Conservation (phyloP, 257 asterid species). For the Plectranthus barbatus region DNA sequence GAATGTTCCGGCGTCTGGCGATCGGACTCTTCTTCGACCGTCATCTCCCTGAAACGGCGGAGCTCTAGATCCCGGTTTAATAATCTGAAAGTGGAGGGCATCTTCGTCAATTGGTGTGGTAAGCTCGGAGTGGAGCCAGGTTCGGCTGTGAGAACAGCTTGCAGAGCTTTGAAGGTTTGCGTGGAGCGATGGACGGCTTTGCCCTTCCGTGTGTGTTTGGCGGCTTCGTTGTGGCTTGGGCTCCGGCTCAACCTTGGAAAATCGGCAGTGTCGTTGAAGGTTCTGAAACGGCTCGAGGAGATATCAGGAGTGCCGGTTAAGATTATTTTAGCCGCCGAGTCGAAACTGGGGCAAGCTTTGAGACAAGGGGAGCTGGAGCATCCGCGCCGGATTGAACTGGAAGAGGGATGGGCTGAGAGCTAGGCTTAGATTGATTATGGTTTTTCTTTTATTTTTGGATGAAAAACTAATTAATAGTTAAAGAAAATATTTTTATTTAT, state of each 20-base stretch:
- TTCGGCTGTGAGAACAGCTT: conserved; percentile 19
- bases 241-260: conserved; percentile 18
- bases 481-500: not conserved
- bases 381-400: conserved; percentile 24
- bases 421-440: not conserved
- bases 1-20: conserved; percentile 4
- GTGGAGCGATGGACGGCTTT: conserved; percentile 21
- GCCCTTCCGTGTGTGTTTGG: conserved; percentile 45
- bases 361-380: conserved; percentile 2
- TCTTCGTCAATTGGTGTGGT: conserved; percentile 41
- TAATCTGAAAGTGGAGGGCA: conserved; percentile 22
- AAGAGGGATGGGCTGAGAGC: conserved; percentile 64
- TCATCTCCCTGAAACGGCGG: not conserved
- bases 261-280: conserved; percentile 13
- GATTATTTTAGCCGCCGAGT: conserved; percentile 36
- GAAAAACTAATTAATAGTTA: not conserved
- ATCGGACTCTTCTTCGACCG: conserved; percentile 5
- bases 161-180: conserved; percentile 27
- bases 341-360: conserved; percentile 23
- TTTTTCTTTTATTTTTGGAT: not conserved
- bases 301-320: conserved; percentile 53
- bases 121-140: conserved; percentile 29
- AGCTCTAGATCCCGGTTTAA: not conserved
- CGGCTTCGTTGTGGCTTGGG: conserved; percentile 59
- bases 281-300: conserved; percentile 34